Base-by-base conservation (phyloP, 495 filamentous ascomycete genomes). In the Tricharina praecox region DNA sequence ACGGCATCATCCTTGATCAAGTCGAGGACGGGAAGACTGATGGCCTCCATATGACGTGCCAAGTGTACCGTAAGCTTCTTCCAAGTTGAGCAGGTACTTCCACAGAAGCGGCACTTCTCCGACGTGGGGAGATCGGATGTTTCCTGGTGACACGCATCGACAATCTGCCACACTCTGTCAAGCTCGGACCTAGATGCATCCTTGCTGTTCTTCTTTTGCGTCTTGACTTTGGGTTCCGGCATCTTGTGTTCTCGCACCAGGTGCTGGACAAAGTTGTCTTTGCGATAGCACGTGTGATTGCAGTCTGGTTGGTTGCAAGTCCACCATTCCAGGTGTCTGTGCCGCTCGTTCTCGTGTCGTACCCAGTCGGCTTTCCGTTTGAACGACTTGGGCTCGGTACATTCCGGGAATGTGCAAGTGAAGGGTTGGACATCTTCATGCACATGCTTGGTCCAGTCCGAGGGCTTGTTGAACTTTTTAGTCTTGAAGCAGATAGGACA, bases 331-430 rank as follows among this genome's bases (percentile, higher is more conserved):
- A 93, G 68, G 42, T 93, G 84, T 25, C 88, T 77, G 60, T 96
- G 88, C 47, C 80, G 77, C 63, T 96, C 88, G 55, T 85, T 93
- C 62, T 96, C 88, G 55, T 96, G 88, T 24, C 88, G 73, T 21
- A 96, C 86, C 88, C 88, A 96, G 60, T 96, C 88, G 15, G 88
- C 88, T 64, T 96, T 96, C 33, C 88, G 74, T 64, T 96, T 96
- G 69, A 95, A 96, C 19, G 85, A 88, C 63, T 93, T 93, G 20
- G 85, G 81, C 44, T 93, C 86, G 23, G 68, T 73, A 64, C 88
- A 96, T 21, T 77, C 67, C 10, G 77, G 73, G 63, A 90, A 94
- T 0, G 85, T 96, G 64, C 88, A 96, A 7, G 85, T 93, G 55
- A 94, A 96, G 3, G 88, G 88, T 59, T 92, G 82, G 9, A 95